Evolutionary conservation across 768 basidiomycete genomes (phyloP), one percentile per base, ranked within the genome.

Genomic region (Suillus lakei): DNA sequence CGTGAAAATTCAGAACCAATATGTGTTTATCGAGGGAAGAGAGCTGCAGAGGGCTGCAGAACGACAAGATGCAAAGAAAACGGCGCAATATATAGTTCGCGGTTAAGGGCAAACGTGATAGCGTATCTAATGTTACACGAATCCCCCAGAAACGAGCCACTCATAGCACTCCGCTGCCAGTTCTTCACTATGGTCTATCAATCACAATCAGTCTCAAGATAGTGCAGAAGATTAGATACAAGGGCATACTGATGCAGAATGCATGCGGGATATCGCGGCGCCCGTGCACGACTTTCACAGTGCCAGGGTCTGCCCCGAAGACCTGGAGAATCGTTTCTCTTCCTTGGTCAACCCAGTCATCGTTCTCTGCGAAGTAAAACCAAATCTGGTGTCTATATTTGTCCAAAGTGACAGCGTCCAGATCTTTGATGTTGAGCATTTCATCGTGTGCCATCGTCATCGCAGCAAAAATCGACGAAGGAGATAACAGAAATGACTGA

Each of bases 311-410:
- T 5, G 77, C 75, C 26, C 79, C 75, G 62, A 89, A 76, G 5
- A 72, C 74, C 4, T 68, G 71, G 41, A 89, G 67, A 18, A 91
- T 76, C 7, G 68, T 64, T 21, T 80, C 75, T 65, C 81, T 84
- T 61, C 90, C 82, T 58, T 81, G 76, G 9, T 88, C 89, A 46
- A 93, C 88, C 91, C 91, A 93, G 53, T 83, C 84, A 71, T 93
- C 91, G 7, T 76, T 38, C 44, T 84, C 79, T 4, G 86, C 91
- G 76, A 87, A 91, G 71, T 87, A 89, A 23, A 90, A 76, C 70
- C 79, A 84, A 21, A 86, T 39, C 10, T 73, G 67, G 67, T 80
- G 78, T 18, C 81, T 70, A 54, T 80, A 76, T 48, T 78, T 65
- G 23, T 78, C 69, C n/a, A 88, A 77, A 60, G 85, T 73, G 1